Conservation (phyloP, 225 moss, liverwort and hornwort species). For the Bryum argenteum region DNA sequence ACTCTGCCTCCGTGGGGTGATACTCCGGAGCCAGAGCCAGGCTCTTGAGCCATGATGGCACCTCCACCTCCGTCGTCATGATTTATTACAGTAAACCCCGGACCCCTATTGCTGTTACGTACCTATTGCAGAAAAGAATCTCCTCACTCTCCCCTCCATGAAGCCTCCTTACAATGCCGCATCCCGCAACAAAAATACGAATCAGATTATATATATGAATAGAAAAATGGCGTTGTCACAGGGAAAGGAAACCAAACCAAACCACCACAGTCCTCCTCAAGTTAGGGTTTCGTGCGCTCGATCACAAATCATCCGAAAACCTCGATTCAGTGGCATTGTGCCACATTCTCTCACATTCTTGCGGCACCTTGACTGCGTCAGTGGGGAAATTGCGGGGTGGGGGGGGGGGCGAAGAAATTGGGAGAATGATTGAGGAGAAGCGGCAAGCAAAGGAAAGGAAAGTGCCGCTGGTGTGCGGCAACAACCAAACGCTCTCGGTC, state of each 20-base stretch:
- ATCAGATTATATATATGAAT: constrained; percentile 11
- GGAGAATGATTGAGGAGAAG: constrained; percentile 28
- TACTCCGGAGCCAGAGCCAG: constrained; percentile 89
- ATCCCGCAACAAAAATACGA: neutral
- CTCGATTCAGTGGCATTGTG: too few species aligned
- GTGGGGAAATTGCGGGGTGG: neutral
- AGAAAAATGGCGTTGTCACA: neutral
- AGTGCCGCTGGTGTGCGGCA: too few species aligned
- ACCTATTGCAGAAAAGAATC: constrained; percentile 14
- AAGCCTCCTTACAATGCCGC: too few species aligned
- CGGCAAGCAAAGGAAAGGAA: neutral
- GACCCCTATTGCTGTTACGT: constrained; percentile 32
- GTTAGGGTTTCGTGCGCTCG: too few species aligned
- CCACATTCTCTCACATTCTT: too few species aligned
- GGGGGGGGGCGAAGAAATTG: constrained; percentile 25
- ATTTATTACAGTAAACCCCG: constrained; percentile 43
- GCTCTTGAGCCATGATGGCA: constrained; percentile 73
- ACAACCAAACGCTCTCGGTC: neutral
- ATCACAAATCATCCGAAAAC: too few species aligned
- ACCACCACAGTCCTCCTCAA: too few species aligned
- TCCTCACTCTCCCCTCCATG: constrained; percentile 47
- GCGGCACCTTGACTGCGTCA: too few species aligned
- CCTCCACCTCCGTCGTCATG: constrained; percentile 59
- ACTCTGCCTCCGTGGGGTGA: constrained; percentile 93
- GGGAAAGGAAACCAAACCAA: neutral